Evolutionary conservation across 192 early-diverging fungal species (phyloP).

Genomic region (Entomortierella lignicola): DNA sequence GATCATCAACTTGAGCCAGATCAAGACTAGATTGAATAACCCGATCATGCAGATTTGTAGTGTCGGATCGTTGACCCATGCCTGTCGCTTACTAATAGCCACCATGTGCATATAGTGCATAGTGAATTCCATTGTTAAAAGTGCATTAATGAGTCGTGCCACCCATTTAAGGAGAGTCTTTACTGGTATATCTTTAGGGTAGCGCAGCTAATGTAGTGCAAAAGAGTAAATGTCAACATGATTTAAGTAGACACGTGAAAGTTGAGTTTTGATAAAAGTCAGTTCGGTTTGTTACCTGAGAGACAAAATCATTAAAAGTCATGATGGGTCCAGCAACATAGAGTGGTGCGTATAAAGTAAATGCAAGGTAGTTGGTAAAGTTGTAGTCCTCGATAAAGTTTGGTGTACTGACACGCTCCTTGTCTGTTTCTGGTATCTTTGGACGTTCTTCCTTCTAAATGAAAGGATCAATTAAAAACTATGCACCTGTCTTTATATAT

Average conservation of each 20-base stretch:
- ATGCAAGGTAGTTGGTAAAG: constrained; percentile 81
- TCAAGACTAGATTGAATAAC: constrained; percentile 88
- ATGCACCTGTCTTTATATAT: no score
- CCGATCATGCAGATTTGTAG: constrained; percentile 90
- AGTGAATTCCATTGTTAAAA: constrained; percentile 88
- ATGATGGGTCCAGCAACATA: constrained; percentile 96
- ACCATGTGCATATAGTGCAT: constrained; percentile 91
- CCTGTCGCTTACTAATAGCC: constrained; percentile 88
- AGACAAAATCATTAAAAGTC: constrained; percentile 92
- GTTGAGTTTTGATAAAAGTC: no score
- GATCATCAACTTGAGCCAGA: constrained; percentile 94
- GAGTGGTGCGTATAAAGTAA: constrained; percentile 89
- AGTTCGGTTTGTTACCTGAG: constrained; percentile 68
- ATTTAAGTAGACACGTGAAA: no score
- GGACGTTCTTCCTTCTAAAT: constrained; percentile 60
- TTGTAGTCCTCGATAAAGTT: constrained; percentile 77
- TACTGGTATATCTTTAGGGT: constrained; percentile 57
- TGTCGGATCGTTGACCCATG: constrained; percentile 84
- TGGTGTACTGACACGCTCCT: constrained; percentile 69
- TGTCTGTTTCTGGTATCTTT: constrained; percentile 56
- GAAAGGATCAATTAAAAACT: no score
- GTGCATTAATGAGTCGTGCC: constrained; percentile 69
- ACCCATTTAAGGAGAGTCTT: constrained; percentile 67
- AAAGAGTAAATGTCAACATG: not conserved
- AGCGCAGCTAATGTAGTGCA: constrained; percentile 57